These are phyloP conservation scores for Schizochytrium sp. DNA, from an alignment of 108 stramenopile genomes.

Conservation along the genomic window DNA sequence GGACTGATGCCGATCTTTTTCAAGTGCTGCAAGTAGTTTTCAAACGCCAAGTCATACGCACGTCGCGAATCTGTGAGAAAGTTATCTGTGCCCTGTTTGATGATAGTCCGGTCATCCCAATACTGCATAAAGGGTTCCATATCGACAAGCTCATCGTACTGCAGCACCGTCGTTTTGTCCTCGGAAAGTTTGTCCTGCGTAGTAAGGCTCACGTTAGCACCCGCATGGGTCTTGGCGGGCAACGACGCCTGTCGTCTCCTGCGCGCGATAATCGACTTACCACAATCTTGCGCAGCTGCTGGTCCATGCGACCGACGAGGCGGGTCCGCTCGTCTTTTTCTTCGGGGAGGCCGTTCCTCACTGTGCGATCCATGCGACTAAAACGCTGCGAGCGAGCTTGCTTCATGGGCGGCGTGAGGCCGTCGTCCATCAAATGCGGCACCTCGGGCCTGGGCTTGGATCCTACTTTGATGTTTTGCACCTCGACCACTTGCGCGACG, in stretches of 20 bases:
- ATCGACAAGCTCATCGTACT: not conserved
- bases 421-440: not conserved
- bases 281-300: not conserved
- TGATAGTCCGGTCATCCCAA: not conserved
- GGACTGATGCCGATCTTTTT: not conserved
- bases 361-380: not conserved
- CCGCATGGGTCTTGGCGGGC: too few relatives aligned
- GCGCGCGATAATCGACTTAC: not conserved
- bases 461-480: not conserved
- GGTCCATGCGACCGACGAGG: not conserved
- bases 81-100: not conserved
- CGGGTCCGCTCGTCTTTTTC: not conserved
- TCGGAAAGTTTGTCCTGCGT: not conserved
- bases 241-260: too few relatives aligned
- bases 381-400: not conserved
- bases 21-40: not conserved
- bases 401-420: not conserved
- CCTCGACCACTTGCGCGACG: not conserved
- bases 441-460: not conserved
- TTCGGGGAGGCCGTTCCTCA: not conserved
- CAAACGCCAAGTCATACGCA: not conserved
- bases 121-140: conserved; percentile 8
- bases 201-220: too few relatives aligned
- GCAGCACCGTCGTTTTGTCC: not conserved
- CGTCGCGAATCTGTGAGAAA: not conserved